Conservation (phyloP, 805 yeast species). For the Yarrowia keelungensis region DNA sequence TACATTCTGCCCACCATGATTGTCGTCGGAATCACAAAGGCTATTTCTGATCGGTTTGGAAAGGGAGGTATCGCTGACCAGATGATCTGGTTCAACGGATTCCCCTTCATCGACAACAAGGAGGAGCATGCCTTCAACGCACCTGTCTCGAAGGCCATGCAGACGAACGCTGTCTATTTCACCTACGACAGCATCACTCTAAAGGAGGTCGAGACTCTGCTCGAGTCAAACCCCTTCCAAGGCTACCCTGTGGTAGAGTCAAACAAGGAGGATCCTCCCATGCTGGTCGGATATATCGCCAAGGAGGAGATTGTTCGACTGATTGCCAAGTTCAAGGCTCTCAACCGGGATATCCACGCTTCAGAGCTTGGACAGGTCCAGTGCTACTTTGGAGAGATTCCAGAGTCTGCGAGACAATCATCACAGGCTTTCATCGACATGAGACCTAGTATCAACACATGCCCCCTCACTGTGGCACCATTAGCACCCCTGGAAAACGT, state of each 20-base stretch:
- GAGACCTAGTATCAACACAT: slow-evolving; percentile 47
- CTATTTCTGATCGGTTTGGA: slow-evolving; percentile 79
- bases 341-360: slow-evolving; percentile 11
- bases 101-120: slow-evolving; percentile 79
- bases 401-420: slow-evolving; percentile 13
- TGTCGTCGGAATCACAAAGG: slow-evolving; percentile 85
- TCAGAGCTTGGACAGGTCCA: slow-evolving; percentile 14
- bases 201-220: slow-evolving; percentile 43
- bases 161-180: slow-evolving; percentile 40
- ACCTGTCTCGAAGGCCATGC: slow-evolving; percentile 61
- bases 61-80: slow-evolving; percentile 94
- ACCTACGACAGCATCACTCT: slow-evolving; percentile 43
- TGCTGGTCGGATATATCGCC: slow-evolving; percentile 49
- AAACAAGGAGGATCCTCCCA: slow-evolving; percentile 12
- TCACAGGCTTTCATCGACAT: slow-evolving; percentile 34
- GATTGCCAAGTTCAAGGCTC: slow-evolving; percentile 38
- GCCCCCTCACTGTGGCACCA: slow-evolving; percentile 68
- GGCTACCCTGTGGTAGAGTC: slow-evolving; percentile 53
- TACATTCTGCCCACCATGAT: slow-evolving; percentile 96
- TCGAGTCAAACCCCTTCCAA: slow-evolving; percentile 43
- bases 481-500: slow-evolving; percentile 65
- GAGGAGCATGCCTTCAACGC: slow-evolving; percentile 68
- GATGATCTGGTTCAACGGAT: slow-evolving; percentile 86
- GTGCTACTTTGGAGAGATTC: slow-evolving; percentile 38
- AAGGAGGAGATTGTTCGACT: slow-evolving; percentile 45